phyloP scores from a whole-genome alignment of 2,329 filamentous ascomycete species.

The Colletotrichum neosansevieriae region DNA sequence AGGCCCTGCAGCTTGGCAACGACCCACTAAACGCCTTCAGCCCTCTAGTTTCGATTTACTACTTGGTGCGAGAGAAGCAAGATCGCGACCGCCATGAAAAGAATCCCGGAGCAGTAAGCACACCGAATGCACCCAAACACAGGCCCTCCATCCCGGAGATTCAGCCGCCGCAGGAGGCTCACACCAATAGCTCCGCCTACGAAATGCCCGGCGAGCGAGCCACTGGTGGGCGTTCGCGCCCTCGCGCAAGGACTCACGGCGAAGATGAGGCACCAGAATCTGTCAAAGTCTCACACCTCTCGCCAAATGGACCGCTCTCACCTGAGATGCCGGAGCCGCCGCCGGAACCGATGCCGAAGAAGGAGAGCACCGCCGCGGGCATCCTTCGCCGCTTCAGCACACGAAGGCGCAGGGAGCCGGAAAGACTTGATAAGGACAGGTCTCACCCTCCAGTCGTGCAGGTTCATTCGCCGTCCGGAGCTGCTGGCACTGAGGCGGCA shows the following conservation, averaged over 20 bases:
- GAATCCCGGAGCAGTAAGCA: conserved; percentile 61
- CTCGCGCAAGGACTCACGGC: conserved; percentile 90
- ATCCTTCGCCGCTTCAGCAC: conserved; percentile 93
- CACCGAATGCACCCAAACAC: conserved; percentile 50
- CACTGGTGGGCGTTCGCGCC: conserved; percentile 84
- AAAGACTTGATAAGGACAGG: conserved; percentile 71
- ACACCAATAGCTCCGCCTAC: conserved; percentile 87
- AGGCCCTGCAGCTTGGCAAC: conserved; percentile 83
- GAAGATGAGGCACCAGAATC: conserved; percentile 89
- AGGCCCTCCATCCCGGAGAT: conserved; percentile 76
- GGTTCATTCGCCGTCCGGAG: conserved; percentile 81
- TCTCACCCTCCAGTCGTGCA: conserved; percentile 80
- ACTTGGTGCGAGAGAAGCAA: conserved; percentile 94
- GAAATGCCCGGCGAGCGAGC: conserved; percentile 92
- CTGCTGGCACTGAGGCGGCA: conserved; percentile 48
- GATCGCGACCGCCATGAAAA: conserved; percentile 75
- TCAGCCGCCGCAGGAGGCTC: conserved; percentile 83
- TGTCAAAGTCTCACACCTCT: conserved; percentile 73
- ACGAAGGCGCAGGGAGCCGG: conserved; percentile 77
- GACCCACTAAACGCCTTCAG: conserved; percentile 95
- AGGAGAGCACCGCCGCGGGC: conserved; percentile 88
- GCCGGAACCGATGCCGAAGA: conserved; percentile 74
- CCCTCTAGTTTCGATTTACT: conserved; percentile 93
- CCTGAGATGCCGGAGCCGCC: conserved; percentile 70
- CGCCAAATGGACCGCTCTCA: conserved; percentile 58